Conservation (phyloP, 2,329 filamentous ascomycete species). For the Pseudogymnoascus sp. region DNA sequence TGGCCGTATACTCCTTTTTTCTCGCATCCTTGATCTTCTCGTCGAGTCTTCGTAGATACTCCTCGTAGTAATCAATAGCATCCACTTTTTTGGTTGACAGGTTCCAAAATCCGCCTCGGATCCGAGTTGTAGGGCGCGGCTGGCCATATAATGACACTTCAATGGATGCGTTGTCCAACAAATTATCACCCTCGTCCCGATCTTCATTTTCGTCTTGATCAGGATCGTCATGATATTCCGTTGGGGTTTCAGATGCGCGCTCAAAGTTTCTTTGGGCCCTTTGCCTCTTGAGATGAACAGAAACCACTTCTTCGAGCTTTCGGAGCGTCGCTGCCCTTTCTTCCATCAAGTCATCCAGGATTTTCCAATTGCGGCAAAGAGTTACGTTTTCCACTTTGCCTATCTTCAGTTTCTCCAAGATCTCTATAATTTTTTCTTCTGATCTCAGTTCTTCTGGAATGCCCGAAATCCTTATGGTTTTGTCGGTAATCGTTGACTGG, state of each 20-base stretch:
- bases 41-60: constrained; percentile 73
- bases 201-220: constrained; percentile 37
- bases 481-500: constrained; percentile 91
- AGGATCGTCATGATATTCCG: constrained; percentile 17
- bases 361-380: constrained; percentile 79
- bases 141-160: constrained; percentile 37
- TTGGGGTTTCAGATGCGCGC: constrained; percentile 23
- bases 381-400: constrained; percentile 85
- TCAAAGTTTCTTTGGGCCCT: constrained; percentile 22
- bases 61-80: constrained; percentile 90
- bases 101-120: constrained; percentile 74
- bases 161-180: constrained; percentile 42
- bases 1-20: constrained; percentile 68
- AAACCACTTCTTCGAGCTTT: constrained; percentile 78
- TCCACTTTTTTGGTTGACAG: constrained; percentile 70
- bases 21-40: constrained; percentile 65
- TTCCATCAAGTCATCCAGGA: constrained; percentile 68
- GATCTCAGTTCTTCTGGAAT: constrained; percentile 74
- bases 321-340: constrained; percentile 60
- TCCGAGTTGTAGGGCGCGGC: constrained; percentile 59
- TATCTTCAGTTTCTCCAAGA: constrained; percentile 82
- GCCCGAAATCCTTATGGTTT: constrained; percentile 84
- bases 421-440: constrained; percentile 75
- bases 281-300: constrained; percentile 58
- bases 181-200: constrained; percentile 51